A percentile compares a stretch with the other conserved stretches of the same genome.
phyloP scores from a whole-genome alignment of 2,329 filamentous ascomycete species.

The Cytospora piceae region DNA sequence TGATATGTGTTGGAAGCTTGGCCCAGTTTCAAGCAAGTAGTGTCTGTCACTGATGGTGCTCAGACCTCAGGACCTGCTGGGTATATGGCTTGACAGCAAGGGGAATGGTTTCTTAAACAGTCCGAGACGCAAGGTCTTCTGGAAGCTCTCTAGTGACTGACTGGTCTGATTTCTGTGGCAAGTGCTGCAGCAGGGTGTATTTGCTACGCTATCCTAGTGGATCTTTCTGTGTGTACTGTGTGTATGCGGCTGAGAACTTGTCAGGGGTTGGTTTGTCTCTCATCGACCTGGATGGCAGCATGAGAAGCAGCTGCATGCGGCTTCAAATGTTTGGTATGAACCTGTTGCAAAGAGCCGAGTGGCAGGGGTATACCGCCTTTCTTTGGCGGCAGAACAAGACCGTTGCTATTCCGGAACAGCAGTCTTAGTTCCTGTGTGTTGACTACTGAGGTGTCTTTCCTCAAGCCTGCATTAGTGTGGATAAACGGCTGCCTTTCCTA shows the following conservation, averaged over 20 bases:
- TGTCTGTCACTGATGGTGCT: constrained; percentile 21
- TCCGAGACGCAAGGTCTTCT: constrained; percentile 29
- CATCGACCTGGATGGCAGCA: constrained; percentile 10
- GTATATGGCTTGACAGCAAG: constrained; percentile 17
- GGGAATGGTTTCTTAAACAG: constrained; percentile 29
- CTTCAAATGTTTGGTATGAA: constrained; percentile 31
- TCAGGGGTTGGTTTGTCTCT: constrained; percentile 29
- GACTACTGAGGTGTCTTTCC: constrained; percentile 25
- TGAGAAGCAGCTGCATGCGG: constrained; percentile 29
- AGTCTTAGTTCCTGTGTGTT: constrained; percentile 20
- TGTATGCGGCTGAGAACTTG: constrained; percentile 25
- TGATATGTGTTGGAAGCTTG: constrained; percentile 23
- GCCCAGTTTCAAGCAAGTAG: constrained; percentile 5
- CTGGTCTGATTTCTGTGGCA: constrained; percentile 28
- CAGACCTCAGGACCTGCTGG: constrained; percentile 12
- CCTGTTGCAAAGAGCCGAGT: constrained; percentile 29
- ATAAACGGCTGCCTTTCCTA: constrained; percentile 23
- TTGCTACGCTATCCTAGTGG: constrained; percentile 28
- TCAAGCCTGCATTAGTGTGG: constrained; percentile 26
- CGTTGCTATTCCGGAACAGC: constrained; percentile 24
- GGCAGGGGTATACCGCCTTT: constrained; percentile 27
- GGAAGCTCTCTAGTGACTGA: constrained; percentile 29
- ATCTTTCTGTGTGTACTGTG: constrained; percentile 18
- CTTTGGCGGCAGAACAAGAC: constrained; percentile 18
- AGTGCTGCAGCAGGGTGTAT: constrained; percentile 30